A percentile compares a stretch with the other conserved stretches of the same genome.
Evolutionary conservation across 805 yeast species (phyloP).

Genomic region (Metschnikowia bowlesiae): DNA sequence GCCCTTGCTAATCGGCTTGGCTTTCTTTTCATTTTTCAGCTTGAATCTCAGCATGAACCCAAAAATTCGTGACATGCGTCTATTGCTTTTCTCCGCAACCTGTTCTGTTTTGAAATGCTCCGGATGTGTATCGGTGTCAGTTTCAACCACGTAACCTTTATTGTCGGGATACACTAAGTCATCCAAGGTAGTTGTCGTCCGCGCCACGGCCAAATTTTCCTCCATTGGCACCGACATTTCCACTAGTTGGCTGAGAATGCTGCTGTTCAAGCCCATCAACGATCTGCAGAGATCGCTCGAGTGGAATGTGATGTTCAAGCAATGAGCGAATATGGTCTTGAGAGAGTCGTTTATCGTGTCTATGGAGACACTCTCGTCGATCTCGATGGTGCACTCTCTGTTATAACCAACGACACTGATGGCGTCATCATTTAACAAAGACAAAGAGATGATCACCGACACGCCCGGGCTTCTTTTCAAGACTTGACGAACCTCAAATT

Average conservation of each 20-base stretch:
- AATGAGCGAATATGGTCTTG: conserved; percentile 19
- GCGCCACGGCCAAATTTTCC: background rate
- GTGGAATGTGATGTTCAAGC: conserved; percentile 21
- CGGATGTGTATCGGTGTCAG: background rate
- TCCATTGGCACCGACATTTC: background rate
- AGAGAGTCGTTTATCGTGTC: conserved; percentile 20
- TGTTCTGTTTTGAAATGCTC: background rate
- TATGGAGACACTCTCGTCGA: conserved; percentile 21
- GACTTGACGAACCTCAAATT: conserved; percentile 27
- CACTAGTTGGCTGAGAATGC: conserved; percentile 2
- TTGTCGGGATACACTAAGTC: background rate
- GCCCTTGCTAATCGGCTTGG: background rate
- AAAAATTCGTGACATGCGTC: background rate
- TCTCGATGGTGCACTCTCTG: conserved; percentile 12
- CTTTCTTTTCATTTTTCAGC: background rate
- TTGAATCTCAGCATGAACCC: conserved; percentile 1
- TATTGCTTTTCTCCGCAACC: background rate
- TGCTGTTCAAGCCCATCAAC: conserved; percentile 4
- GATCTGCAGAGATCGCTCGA: conserved; percentile 22
- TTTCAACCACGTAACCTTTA: background rate
- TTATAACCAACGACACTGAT: conserved; percentile 11
- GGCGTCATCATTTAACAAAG: conserved; percentile 30
- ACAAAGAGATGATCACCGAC: conserved; percentile 47
- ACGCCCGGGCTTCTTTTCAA: conserved; percentile 35
- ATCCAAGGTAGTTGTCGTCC: background rate